phyloP scores from a whole-genome alignment of 305 asterid genomes.

The Fraxinus nigra region DNA sequence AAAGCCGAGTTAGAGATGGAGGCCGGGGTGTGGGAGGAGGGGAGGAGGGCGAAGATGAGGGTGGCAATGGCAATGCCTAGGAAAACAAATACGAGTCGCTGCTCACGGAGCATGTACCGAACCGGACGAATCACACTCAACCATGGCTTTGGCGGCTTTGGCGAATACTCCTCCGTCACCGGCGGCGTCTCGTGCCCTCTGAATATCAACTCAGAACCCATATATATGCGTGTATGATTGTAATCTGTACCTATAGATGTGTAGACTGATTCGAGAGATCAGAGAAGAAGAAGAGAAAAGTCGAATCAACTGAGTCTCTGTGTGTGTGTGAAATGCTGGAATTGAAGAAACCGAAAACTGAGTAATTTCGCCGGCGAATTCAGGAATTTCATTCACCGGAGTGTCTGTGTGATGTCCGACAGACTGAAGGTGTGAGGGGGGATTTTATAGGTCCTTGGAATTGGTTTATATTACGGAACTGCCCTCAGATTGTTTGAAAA shows the following conservation, averaged over 20 bases:
- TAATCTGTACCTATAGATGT: neutral
- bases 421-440: constrained; percentile 11
- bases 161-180: constrained; percentile 55
- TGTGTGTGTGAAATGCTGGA: neutral
- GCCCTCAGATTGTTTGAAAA: constrained; percentile 17
- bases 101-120: constrained; percentile 79
- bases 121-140: constrained; percentile 57
- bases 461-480: constrained; percentile 20
- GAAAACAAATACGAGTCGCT: constrained; percentile 69
- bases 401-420: neutral
- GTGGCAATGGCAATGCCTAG: constrained; percentile 82
- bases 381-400: neutral
- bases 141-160: constrained; percentile 83
- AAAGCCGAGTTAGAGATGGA: constrained; percentile 23
- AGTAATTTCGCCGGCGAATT: constrained; percentile 10
- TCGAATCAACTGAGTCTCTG: neutral
- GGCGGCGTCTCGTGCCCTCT: constrained; percentile 75
- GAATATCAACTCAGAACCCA: constrained; percentile 79
- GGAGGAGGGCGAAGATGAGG: constrained; percentile 42
- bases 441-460: constrained; percentile 28
- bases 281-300: neutral
- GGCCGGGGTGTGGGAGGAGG: constrained; percentile 28
- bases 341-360: neutral
- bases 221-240: constrained; percentile 12
- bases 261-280: neutral